Percentiles rank a stretch among this genome's conserved stretches.
phyloP scores from a whole-genome alignment of 129 eudicot genomes.

The Daucus carota region DH1_v3.0 NC_030388.2:30806501-30807000 shows the following conservation, averaged over 20 bases:
- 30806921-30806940: not conserved
- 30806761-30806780: not conserved
- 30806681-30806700: constrained; percentile 98
- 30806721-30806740: constrained; percentile 59
- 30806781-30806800: constrained; percentile 1
- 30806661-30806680: constrained; percentile 96
- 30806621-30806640: constrained; percentile 28
- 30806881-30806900: constrained; percentile 95
- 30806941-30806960: not conserved
- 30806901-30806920: constrained; percentile 49
- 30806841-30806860: constrained; percentile 98
- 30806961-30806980: not conserved
- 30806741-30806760: constrained; percentile 8
- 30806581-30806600: not conserved
- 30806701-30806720: constrained; percentile 96
- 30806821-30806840: constrained; percentile 55
- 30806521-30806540: not conserved
- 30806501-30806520: no score
- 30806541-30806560: not conserved
- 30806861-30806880: constrained; percentile 98
- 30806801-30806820: not conserved
- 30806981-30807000: not conserved
- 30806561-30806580: not conserved
- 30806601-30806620: not conserved
- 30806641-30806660: constrained; percentile 99